These are phyloP conservation scores for Castanea mollissima DNA, from an alignment of 306 rosid species.

Conservation along the genomic window DNA sequence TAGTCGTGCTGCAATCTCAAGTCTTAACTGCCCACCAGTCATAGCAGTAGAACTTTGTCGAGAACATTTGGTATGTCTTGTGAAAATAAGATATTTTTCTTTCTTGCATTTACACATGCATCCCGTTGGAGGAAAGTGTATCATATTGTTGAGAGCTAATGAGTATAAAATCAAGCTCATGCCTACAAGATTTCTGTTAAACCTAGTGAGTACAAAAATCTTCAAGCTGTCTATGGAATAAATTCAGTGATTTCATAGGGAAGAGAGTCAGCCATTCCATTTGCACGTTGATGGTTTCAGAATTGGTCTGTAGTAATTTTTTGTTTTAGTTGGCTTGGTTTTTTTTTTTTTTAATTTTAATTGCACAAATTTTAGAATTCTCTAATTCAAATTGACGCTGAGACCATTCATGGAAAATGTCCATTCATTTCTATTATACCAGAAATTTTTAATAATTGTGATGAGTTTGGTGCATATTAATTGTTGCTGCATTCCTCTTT, in stretches of 20 bases:
- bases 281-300: not conserved
- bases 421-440: not conserved
- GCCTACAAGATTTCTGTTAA: not conserved
- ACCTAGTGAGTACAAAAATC: not conserved
- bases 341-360: not conserved
- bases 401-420: not conserved
- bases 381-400: not conserved
- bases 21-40: conserved; percentile 73
- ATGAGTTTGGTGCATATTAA: not conserved
- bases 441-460: not conserved
- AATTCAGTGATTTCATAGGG: not conserved
- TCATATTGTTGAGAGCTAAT: not conserved
- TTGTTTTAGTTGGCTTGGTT: not conserved
- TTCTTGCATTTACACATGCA: not conserved
- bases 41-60: conserved; percentile 82
- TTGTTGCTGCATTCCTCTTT: not conserved
- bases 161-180: not conserved
- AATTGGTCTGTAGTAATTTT: not conserved
- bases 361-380: not conserved
- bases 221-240: not conserved
- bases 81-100: not conserved
- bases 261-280: not conserved
- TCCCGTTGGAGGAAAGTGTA: not conserved
- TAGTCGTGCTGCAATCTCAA: conserved; percentile 59
- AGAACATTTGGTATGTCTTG: conserved; percentile 76